These are phyloP conservation scores for Phytophthora capsici DNA, from an alignment of 352 stramenopile species.

Conservation along the genomic window DNA sequence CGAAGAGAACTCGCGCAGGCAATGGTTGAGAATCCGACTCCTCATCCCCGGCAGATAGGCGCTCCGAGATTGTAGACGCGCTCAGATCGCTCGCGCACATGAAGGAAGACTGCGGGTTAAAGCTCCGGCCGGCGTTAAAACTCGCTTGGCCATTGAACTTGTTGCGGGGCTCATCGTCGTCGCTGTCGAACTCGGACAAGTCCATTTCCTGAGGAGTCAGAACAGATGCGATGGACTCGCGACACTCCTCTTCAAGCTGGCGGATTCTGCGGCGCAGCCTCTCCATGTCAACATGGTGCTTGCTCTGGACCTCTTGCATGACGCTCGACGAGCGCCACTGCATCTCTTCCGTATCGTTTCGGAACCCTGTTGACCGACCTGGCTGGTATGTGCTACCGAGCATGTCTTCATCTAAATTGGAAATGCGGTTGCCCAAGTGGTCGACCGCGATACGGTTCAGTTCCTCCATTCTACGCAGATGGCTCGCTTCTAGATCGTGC, in stretches of 20 bases:
- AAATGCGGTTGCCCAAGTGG: slow-evolving; percentile 53
- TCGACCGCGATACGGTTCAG: slow-evolving; percentile 58
- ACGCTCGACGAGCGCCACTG: slow-evolving; percentile 53
- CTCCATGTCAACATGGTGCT: slow-evolving; percentile 57
- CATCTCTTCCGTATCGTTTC: slow-evolving; percentile 25
- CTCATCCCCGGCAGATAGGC: slow-evolving; percentile 30
- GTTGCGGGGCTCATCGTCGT: slow-evolving; percentile 24
- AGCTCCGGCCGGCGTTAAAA: slow-evolving; percentile 8
- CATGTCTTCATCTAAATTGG: slow-evolving; percentile 43
- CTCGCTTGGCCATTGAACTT: slow-evolving; percentile 12
- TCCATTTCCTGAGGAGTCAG: slow-evolving; percentile 58
- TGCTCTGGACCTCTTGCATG: slow-evolving; percentile 52
- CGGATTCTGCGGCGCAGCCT: slow-evolving; percentile 47
- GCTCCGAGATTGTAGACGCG: slow-evolving; percentile 37
- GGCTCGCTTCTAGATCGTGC: slow-evolving; percentile 51
- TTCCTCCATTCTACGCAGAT: slow-evolving; percentile 63
- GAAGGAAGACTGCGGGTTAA: slow-evolving; percentile 29
- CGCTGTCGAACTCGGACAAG: slow-evolving; percentile 42
- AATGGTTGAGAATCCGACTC: slow-evolving; percentile 46
- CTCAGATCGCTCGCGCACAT: slow-evolving; percentile 35
- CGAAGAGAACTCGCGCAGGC: slow-evolving; percentile 44
- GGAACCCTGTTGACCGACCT: slow-evolving; percentile 14
- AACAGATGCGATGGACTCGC: slow-evolving; percentile 62
- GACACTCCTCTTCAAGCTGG: slow-evolving; percentile 59
- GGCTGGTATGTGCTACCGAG: slow-evolving; percentile 32